Percentiles rank a stretch among this genome's conserved stretches.
phyloP scores from a whole-genome alignment of 176 grass and related monocot genomes.

The Alloteropsis semialata region DNA sequence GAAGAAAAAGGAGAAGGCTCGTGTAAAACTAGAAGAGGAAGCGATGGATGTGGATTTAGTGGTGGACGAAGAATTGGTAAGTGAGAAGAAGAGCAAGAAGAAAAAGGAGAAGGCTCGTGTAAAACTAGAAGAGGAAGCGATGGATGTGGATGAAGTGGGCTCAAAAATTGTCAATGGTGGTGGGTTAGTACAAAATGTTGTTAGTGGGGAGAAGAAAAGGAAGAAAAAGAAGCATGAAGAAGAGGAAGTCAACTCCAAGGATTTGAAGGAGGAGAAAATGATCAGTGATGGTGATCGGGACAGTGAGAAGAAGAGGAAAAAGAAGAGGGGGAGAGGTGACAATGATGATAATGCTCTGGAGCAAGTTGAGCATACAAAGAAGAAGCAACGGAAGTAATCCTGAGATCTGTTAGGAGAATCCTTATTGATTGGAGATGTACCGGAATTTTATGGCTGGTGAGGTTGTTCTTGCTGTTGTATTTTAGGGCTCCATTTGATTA shows the following conservation, averaged over 20 bases:
- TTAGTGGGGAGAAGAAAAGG: not conserved
- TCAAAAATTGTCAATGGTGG: not conserved
- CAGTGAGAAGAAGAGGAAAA: slow-evolving; percentile 29
- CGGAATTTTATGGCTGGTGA: slow-evolving; percentile 1
- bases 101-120: not conserved
- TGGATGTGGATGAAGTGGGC: not conserved
- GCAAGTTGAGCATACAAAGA: slow-evolving; percentile 15
- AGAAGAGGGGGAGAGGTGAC: slow-evolving; percentile 16
- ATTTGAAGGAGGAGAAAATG: not conserved
- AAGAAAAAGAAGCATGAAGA: slow-evolving; percentile 6
- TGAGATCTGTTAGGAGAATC: not conserved
- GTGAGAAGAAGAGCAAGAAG: not conserved
- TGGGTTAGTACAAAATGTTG: not conserved
- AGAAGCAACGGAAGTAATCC: slow-evolving; percentile 40
- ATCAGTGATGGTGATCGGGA: not conserved
- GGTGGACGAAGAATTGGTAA: not conserved
- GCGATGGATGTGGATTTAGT: not conserved
- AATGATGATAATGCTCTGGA: not conserved
- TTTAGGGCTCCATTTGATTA: slow-evolving; percentile 16
- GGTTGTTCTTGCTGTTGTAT: slow-evolving; percentile 27
- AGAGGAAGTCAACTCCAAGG: not conserved
- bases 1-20: not conserved
- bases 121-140: not conserved
- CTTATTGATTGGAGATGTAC: not conserved
- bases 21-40: slow-evolving; percentile 1